Conservation (phyloP, 257 asterid species). For the Galeopsis tetrahit region DNA sequence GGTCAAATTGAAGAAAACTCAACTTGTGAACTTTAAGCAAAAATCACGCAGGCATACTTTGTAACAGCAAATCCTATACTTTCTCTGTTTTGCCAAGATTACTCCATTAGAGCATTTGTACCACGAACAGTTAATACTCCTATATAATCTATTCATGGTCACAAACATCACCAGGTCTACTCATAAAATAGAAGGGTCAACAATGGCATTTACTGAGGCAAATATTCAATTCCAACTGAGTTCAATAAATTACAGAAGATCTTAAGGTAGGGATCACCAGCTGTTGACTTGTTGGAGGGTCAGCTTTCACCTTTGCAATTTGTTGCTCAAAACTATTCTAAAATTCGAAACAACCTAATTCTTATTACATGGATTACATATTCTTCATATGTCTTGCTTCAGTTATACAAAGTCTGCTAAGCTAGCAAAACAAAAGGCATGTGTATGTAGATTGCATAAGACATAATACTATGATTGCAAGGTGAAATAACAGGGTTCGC, state of each 20-base stretch:
- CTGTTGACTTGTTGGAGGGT: not conserved
- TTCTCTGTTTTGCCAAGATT: not conserved
- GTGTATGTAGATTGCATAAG: no score
- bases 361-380: constrained; percentile 8
- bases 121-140: not conserved
- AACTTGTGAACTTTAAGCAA: constrained; percentile 12
- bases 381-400: not conserved
- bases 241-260: not conserved
- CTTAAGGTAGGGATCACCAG: not conserved
- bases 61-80: not conserved
- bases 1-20: not conserved
- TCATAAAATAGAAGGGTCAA: not conserved
- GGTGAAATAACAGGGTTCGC: no score
- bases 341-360: no score
- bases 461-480: no score
- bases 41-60: not conserved
- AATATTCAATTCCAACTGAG: not conserved
- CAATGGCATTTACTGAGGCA: no score
- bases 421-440: no score
- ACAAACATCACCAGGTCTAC: not conserved
- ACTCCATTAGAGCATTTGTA: not conserved
- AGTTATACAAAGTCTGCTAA: no score
- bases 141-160: no score
- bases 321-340: not conserved
- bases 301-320: not conserved